Evolutionary conservation across 805 yeast species (phyloP).

Genomic region (Kodamaea restingae): DNA sequence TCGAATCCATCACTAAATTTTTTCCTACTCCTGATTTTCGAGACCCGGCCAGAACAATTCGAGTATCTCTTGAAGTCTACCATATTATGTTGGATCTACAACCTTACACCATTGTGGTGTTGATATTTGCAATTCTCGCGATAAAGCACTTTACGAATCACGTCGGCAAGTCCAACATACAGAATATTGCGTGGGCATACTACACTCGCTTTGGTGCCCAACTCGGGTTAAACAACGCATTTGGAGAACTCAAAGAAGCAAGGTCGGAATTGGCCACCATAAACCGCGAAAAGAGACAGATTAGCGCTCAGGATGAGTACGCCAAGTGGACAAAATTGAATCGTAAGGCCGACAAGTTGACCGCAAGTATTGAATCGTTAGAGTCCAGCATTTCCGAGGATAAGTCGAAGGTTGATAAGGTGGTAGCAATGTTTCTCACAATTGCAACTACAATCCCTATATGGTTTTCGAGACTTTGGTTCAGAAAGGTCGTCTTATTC

Average conservation of each 20-base stretch:
- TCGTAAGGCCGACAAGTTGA: slow-evolving; percentile 59
- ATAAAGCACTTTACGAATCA: slow-evolving; percentile 31
- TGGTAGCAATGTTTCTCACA: slow-evolving; percentile 32
- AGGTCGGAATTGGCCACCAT: slow-evolving; percentile 45
- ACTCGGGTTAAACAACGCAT: slow-evolving; percentile 27
- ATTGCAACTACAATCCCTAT: slow-evolving; percentile 44
- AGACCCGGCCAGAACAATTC: too few species aligned
- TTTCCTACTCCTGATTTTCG: slow-evolving; percentile 4
- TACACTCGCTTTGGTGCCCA: slow-evolving; percentile 32
- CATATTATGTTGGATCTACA: slow-evolving; percentile 26
- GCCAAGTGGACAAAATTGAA: slow-evolving; percentile 94
- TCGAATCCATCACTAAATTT: slow-evolving; percentile 7
- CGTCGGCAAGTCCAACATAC: slow-evolving; percentile 33
- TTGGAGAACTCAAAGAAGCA: slow-evolving; percentile 20
- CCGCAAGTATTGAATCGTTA: slow-evolving; percentile 45
- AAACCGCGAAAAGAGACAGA: slow-evolving; percentile 50
- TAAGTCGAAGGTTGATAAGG: slow-evolving; percentile 30
- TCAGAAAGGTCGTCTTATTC: slow-evolving; percentile 51
- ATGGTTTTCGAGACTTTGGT: slow-evolving; percentile 48
- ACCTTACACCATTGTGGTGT: slow-evolving; percentile 31
- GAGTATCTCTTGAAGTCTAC: too few species aligned
- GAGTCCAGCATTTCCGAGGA: slow-evolving; percentile 35
- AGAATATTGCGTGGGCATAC: slow-evolving; percentile 36
- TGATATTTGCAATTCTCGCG: slow-evolving; percentile 34
- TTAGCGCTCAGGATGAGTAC: slow-evolving; percentile 89